phyloP scores from a whole-genome alignment of 352 stramenopile species.

The Pythium brachiatum region DNA sequence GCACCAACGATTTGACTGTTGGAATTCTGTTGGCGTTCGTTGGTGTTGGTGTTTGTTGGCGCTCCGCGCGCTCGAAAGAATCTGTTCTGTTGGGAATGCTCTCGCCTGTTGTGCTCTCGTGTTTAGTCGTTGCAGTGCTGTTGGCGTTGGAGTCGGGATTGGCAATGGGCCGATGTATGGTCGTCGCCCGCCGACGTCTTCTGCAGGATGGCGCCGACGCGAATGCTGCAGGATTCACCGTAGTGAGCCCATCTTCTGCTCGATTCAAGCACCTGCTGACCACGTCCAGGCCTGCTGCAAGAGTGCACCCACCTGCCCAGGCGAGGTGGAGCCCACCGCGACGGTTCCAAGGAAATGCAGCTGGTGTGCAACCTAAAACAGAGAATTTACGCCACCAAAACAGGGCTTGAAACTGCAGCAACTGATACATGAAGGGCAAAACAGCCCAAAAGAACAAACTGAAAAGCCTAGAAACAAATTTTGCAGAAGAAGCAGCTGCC shows the following conservation, averaged over 20 bases:
- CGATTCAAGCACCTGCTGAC: constrained; percentile 1
- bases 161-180: background rate
- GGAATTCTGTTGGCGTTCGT: background rate
- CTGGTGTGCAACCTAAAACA: background rate
- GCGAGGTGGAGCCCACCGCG: background rate
- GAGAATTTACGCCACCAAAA: background rate
- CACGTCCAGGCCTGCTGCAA: background rate
- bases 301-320: background rate
- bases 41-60: background rate
- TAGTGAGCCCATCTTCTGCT: background rate
- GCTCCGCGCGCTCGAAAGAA: too few relatives aligned
- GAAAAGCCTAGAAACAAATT: background rate
- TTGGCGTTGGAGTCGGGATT: too few relatives aligned
- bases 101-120: background rate
- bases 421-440: background rate
- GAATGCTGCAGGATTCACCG: background rate
- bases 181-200: background rate
- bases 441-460: background rate
- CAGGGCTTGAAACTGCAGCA: background rate
- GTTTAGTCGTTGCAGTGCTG: background rate
- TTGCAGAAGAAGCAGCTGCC: constrained; percentile 2
- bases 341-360: constrained; percentile 11
- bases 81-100: background rate
- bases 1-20: background rate
- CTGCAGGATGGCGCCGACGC: background rate